phyloP scores from a whole-genome alignment of 1,284 basidiomycete species.

The Fistulinella cinereoalba region DNA sequence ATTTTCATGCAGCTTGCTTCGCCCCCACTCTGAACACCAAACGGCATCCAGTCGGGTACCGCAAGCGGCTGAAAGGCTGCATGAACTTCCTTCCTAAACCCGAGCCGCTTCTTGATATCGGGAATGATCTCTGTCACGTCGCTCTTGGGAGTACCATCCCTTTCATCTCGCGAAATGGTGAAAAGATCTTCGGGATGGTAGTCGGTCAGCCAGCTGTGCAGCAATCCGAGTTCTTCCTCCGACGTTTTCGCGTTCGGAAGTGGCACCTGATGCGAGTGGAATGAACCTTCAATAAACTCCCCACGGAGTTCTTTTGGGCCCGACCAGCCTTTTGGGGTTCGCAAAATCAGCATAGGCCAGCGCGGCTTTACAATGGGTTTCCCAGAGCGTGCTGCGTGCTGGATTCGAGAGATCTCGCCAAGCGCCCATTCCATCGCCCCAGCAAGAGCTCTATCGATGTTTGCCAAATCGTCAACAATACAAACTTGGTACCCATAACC shows the following conservation, averaged over 20 bases:
- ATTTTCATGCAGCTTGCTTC: conserved; percentile 79
- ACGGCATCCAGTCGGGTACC: conserved; percentile 64
- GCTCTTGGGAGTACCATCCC: conserved; percentile 46
- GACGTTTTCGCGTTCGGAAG: conserved; percentile 68
- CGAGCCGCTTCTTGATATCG: conserved; percentile 53
- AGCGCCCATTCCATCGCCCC: conserved; percentile 81
- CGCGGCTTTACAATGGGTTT: conserved; percentile 78
- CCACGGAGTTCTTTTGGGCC: conserved; percentile 66
- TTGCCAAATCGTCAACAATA: conserved; percentile 71
- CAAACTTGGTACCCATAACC: conserved; percentile 87
- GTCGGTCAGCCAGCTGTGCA: conserved; percentile 69
- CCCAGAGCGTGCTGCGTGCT: conserved; percentile 71
- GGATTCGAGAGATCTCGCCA: conserved; percentile 75
- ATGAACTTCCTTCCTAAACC: conserved; percentile 66
- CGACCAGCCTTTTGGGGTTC: conserved; percentile 79
- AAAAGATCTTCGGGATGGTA: conserved; percentile 68
- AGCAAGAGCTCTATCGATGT: conserved; percentile 70
- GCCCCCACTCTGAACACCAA: conserved; percentile 50
- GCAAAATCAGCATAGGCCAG: conserved; percentile 82
- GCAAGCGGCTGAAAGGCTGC: conserved; percentile 58
- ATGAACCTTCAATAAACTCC: conserved; percentile 75
- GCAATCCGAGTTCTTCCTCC: conserved; percentile 56
- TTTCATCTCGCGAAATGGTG: conserved; percentile 25
- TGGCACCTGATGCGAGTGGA: conserved; percentile 78
- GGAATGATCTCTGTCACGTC: conserved; percentile 61